Conservation (phyloP, 1,284 basidiomycete species). For the Cutaneotrichosporon arboriforme region DNA sequence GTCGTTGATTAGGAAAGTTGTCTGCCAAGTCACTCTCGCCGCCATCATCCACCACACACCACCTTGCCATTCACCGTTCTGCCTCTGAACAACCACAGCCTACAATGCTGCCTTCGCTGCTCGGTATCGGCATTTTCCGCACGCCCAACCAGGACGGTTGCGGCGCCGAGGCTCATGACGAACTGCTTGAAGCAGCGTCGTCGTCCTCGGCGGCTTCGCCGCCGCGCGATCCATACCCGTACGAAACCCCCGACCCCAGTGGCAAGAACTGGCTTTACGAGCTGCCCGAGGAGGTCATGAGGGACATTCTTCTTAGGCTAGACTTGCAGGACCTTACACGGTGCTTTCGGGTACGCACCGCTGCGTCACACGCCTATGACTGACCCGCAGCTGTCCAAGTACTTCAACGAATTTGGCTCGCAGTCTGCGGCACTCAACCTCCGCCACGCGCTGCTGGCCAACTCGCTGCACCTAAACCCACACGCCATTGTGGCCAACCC, state of each 20-base stretch:
- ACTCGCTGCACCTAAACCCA: constrained; percentile 61
- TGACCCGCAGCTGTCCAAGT: constrained; percentile 9
- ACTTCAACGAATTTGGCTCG: constrained; percentile 18
- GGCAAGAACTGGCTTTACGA: constrained; percentile 5
- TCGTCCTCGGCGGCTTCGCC: neutral
- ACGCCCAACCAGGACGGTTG: neutral
- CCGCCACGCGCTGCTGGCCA: constrained; percentile 70
- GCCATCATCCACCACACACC: neutral
- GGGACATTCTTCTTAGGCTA: constrained; percentile 24
- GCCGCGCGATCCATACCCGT: constrained; percentile 10
- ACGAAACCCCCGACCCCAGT: constrained; percentile 2
- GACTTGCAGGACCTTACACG: constrained; percentile 18
- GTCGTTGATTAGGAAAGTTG: no score
- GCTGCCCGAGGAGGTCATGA: constrained; percentile 33
- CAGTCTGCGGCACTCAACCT: constrained; percentile 53
- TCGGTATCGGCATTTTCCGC: neutral
- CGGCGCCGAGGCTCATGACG: neutral
- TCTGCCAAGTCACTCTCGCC: neutral
- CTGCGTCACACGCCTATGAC: no score
- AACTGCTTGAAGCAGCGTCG: neutral
- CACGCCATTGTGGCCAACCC: constrained; percentile 40
- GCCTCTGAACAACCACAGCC: no score
- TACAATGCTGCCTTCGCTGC: neutral
- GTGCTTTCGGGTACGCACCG: constrained; percentile 26
- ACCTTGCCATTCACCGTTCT: neutral